Conservation (phyloP, 2,329 filamentous ascomycete genomes). For the Pyrenochaeta sp. region DNA sequence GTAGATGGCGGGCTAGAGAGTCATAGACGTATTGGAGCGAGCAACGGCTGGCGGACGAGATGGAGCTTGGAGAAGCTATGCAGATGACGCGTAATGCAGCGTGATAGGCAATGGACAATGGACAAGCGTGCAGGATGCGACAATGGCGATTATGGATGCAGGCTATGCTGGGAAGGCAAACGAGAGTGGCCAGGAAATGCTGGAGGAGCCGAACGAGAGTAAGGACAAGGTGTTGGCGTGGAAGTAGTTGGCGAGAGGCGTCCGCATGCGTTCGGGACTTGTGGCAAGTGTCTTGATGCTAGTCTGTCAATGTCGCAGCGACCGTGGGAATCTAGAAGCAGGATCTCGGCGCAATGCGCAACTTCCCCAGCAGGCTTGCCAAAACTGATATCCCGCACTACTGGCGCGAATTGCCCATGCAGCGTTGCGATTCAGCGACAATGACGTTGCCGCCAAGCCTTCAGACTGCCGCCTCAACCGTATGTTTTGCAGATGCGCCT, state of each 20-base stretch:
- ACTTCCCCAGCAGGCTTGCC: not conserved
- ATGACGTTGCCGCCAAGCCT: slow-evolving; percentile 24
- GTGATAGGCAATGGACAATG: slow-evolving; percentile 19
- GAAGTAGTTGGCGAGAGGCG: slow-evolving; percentile 6
- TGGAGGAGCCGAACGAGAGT: slow-evolving; percentile 18
- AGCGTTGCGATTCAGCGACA: slow-evolving; percentile 9
- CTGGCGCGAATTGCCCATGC: not conserved
- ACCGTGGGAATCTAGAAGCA: not conserved
- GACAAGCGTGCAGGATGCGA: slow-evolving; percentile 20
- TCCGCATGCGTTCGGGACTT: too few relatives aligned
- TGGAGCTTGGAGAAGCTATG: slow-evolving; percentile 16
- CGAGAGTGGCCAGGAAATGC: slow-evolving; percentile 30
- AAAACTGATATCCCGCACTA: not conserved
- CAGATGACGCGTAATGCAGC: slow-evolving; percentile 36
- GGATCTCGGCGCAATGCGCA: slow-evolving; percentile 1
- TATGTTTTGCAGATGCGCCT: not conserved
- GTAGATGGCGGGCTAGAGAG: slow-evolving; percentile 12
- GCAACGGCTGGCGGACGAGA: slow-evolving; percentile 16
- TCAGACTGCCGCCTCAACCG: slow-evolving; percentile 9
- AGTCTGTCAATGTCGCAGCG: not conserved
- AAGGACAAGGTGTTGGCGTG: slow-evolving; percentile 8
- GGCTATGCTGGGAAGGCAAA: slow-evolving; percentile 25
- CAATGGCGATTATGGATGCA: slow-evolving; percentile 27
- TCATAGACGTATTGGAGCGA: slow-evolving; percentile 24
- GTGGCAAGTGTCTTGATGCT: not conserved